Evolutionary conservation across 257 asterid genomes (phyloP).

Genomic region (Oldenlandia corymbosa): DNA sequence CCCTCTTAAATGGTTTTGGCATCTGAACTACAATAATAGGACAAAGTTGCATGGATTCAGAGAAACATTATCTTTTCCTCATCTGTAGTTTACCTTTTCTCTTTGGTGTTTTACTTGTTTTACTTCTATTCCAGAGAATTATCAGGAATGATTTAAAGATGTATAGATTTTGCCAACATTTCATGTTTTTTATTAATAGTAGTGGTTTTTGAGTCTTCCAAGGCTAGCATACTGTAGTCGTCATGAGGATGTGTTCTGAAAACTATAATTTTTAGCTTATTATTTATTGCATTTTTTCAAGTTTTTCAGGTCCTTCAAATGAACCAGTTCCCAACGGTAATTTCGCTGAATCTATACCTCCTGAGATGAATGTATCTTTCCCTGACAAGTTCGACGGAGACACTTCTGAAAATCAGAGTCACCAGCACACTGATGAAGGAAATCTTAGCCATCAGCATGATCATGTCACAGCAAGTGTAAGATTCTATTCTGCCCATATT

Average conservation of each 20-base stretch:
- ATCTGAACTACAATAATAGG: neutral
- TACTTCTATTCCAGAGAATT: neutral
- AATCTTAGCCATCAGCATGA: slow-evolving; percentile 35
- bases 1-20: neutral
- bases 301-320: slow-evolving; percentile 85
- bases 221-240: neutral
- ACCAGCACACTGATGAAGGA: slow-evolving; percentile 1
- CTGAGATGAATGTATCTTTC: slow-evolving; percentile 38
- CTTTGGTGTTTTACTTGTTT: neutral
- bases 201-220: neutral
- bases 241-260: neutral
- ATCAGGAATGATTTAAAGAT: neutral
- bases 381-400: slow-evolving; percentile 34
- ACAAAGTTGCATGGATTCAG: neutral
- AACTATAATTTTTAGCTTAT: slow-evolving; percentile 36
- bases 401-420: slow-evolving; percentile 27
- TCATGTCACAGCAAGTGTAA: slow-evolving; percentile 38
- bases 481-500: slow-evolving; percentile 15
- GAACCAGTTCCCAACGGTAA: slow-evolving; percentile 42
- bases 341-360: slow-evolving; percentile 41
- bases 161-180: too few species aligned
- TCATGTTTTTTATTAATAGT: neutral
- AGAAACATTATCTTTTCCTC: neutral
- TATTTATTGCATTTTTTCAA: slow-evolving; percentile 55
- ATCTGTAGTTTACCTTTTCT: neutral